Evolutionary conservation across 768 basidiomycete species (phyloP), one percentile per base, ranked within the genome.

Genomic region (Fistulinella prunicolor): DNA sequence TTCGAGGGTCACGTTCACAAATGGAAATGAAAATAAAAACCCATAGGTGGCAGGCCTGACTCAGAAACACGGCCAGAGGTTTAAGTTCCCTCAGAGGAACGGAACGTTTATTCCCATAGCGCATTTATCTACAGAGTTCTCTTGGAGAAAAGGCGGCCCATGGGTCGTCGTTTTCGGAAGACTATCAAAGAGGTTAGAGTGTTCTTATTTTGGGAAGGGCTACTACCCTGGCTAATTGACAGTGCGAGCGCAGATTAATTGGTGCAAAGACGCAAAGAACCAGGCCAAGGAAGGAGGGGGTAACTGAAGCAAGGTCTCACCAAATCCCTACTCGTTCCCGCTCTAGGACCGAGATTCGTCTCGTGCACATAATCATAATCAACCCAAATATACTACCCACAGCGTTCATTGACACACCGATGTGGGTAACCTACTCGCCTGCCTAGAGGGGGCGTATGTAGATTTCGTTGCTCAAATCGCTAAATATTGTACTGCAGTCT

Each of bases 71-170:
- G 40, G 13, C 6, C 10, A 28, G 26, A 28, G 26, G 10, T 9
- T 40, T 42, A 4, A 5, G 38, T 48, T 60, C 44, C 42, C 34
- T 35, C 13, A 36, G 30, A 55, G 44, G 34, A 47, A 41, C 42
- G 36, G 44, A 35, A 26, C 39, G 35, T 47, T 44, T 45, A 38
- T 29, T 44, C 39, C 39, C 38, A 39, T 30, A 23, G 10, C 24
- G 6, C 32, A 47, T 41, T 51, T 38, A 46, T 37, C 30, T 44
- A 38, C 10, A 38, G 26, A 28, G 6, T 59, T 51, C 54, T 53
- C 36, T 47, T 30, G 57, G 57, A 60, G 47, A 42, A 42, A 50
- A 51, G 24, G 60, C 57, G 57, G 60, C 45, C 19, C 19, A 49
- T 30, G 30, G 26, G 23, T 41, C 40, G 39, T 42, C 36, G 34